Conservation (phyloP, 1,284 basidiomycete genomes). For the Pterulicium gracile region DNA sequence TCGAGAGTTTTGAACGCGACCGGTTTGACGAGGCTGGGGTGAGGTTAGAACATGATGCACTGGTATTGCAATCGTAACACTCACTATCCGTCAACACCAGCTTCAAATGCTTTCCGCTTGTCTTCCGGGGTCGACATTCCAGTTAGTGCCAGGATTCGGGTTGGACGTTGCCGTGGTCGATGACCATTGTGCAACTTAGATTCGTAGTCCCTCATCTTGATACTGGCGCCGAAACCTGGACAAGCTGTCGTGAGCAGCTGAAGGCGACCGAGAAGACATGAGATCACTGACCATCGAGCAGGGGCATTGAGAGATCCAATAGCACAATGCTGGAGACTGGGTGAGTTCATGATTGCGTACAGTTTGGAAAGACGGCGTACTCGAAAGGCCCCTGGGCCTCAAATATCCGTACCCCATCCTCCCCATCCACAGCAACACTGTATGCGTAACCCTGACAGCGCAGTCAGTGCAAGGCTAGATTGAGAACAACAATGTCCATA, state of each 20-base stretch:
- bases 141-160: conserved; percentile 83
- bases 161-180: conserved; percentile 17
- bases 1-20: conserved; percentile 87
- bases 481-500: no score
- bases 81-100: conserved; percentile 92
- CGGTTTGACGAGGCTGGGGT: conserved; percentile 74
- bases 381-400: conserved; percentile 60
- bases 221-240: conserved; percentile 71
- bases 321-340: conserved; percentile 55
- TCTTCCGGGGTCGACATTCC: conserved; percentile 91
- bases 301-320: conserved; percentile 88
- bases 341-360: conserved; percentile 8
- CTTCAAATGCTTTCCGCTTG: conserved; percentile 83
- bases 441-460: conserved; percentile 61
- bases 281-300: conserved; percentile 72
- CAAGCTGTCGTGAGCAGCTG: conserved; percentile 4
- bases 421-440: conserved; percentile 74
- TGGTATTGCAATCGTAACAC: conserved; percentile 20
- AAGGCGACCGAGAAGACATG: conserved; percentile 1
- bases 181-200: conserved; percentile 15
- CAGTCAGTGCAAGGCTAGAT: not conserved
- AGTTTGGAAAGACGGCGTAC: conserved; percentile 33
- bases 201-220: conserved; percentile 77
- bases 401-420: conserved; percentile 76
- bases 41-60: conserved; percentile 1